Evolutionary conservation across 331 rosid genomes (phyloP).

Genomic region (Ulmus americana): DNA sequence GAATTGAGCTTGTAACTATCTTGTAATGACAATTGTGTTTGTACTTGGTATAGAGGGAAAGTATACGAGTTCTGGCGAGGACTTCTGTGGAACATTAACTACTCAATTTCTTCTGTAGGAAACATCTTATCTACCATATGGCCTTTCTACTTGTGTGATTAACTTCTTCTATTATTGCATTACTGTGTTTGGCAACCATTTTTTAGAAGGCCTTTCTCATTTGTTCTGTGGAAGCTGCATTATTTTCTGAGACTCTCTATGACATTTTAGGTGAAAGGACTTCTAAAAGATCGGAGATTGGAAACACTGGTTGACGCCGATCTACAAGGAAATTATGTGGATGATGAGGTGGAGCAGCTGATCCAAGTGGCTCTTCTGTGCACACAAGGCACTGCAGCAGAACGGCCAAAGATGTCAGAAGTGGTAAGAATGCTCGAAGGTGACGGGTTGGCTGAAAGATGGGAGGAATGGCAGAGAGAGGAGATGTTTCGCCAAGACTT

Average conservation of each 20-base stretch:
- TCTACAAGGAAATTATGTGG: conserved; percentile 49
- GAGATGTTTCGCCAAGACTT: conserved; percentile 54
- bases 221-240: not conserved
- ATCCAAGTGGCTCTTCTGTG: conserved; percentile 90
- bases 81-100: no score
- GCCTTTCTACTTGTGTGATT: not conserved
- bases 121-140: conserved; percentile 2
- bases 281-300: conserved; percentile 63
- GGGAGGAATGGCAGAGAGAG: conserved; percentile 94
- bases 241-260: conserved; percentile 18
- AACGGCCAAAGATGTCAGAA: conserved; percentile 92
- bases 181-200: no score
- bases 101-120: not conserved
- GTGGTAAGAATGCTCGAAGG: conserved; percentile 97
- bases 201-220: not conserved
- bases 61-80: no score
- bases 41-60: no score
- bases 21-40: no score
- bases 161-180: not conserved
- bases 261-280: conserved; percentile 70
- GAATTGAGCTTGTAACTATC: no score
- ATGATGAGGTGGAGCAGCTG: conserved; percentile 63
- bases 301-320: conserved; percentile 79
- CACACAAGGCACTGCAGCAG: conserved; percentile 71
- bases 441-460: conserved; percentile 82